These are phyloP conservation scores for Fimicolochytrium jonesii DNA, from an alignment of 192 early-diverging fungal genomes.

Conservation along the genomic window DNA sequence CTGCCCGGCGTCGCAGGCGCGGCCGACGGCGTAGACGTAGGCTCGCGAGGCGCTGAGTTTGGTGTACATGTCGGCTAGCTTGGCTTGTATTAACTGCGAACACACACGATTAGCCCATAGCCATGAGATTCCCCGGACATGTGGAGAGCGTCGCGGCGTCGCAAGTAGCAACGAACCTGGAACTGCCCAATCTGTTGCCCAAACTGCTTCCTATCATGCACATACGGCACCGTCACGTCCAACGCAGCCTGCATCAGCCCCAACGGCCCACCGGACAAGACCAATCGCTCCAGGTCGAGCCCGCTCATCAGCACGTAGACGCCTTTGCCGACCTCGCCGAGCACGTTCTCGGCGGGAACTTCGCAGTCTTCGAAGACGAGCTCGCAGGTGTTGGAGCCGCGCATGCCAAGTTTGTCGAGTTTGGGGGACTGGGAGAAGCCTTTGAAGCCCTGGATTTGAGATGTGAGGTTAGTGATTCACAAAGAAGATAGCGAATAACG, in stretches of 20 bases:
- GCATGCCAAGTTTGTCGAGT: slow-evolving; percentile 94
- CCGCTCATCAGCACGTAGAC: slow-evolving; percentile 96
- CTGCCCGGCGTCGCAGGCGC: slow-evolving; percentile 77
- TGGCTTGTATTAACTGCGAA: slow-evolving; percentile 75
- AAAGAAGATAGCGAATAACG: too few species aligned
- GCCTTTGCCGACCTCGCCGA: slow-evolving; percentile 78
- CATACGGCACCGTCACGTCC: slow-evolving; percentile 80
- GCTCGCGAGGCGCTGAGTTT: slow-evolving; percentile 85
- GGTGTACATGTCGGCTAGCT: slow-evolving; percentile 97
- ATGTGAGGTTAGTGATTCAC: too few species aligned
- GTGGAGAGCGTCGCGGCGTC: too few species aligned
- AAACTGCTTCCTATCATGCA: slow-evolving; percentile 86
- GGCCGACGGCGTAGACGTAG: slow-evolving; percentile 85
- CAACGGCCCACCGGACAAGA: slow-evolving; percentile 84
- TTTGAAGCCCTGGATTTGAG: slow-evolving; percentile 54
- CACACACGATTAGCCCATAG: neutral
- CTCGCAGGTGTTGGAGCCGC: slow-evolving; percentile 93
- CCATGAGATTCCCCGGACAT: too few species aligned
- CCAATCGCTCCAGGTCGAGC: slow-evolving; percentile 85
- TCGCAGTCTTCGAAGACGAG: slow-evolving; percentile 91
- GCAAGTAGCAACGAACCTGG: slow-evolving; percentile 44
- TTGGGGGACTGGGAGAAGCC: slow-evolving; percentile 85
- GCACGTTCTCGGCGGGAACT: slow-evolving; percentile 84
- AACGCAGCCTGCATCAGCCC: slow-evolving; percentile 89
- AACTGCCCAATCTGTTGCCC: slow-evolving; percentile 79